Base-by-base conservation (phyloP, 257 asterid genomes). In the Sherardia arvensis region DNA sequence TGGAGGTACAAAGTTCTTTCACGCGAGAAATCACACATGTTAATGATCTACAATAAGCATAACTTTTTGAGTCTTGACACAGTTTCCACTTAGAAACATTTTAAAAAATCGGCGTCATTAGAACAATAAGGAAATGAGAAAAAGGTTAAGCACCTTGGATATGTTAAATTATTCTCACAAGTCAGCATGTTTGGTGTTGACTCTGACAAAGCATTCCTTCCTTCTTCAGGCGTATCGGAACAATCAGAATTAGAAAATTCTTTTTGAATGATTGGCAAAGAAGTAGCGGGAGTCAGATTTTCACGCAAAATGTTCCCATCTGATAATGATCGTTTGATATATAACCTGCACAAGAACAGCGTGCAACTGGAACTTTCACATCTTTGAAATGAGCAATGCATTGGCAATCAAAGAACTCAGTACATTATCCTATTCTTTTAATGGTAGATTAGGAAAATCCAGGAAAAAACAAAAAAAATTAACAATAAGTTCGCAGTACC, bases 231-330 rank as follows among this genome's bases (percentile, higher is more conserved):
- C 62, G 81, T 82, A 66, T 53, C 71, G 40, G 87, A 75, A 69
- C 76, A 79, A 73, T 77, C 78, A 61, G 81, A 76, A 43, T 62
- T 77, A 62, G 82, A 72, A 69, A 74, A 78, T 67, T 73, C 83
- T 74, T 79, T 83, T 40, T 68, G 71, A 23, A 70, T 49, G 54
- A 71, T 73, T 51, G 80, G n/a, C n/a, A n/a, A 66, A 32, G 81
- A 61, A 45, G 94, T 69, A 30, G 76, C 30, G 71, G 90, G 82
- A 20, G 81, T 80, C 69, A 8, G 74, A 62, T 81, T 79, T 78
- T 74, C 87, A 61, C 78, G 91, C 69, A 84, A 87, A 71, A 91
- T 81, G 68, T 83, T 86, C 66, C 98, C 96, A 82, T 88, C 98
- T 8, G 96, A 91, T 80, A 81, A 83, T 55, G 95, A 91, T 83